These are phyloP conservation scores for Aspergillus felis DNA, from an alignment of 2,329 filamentous ascomycete genomes.

Conservation along the genomic window DNA sequence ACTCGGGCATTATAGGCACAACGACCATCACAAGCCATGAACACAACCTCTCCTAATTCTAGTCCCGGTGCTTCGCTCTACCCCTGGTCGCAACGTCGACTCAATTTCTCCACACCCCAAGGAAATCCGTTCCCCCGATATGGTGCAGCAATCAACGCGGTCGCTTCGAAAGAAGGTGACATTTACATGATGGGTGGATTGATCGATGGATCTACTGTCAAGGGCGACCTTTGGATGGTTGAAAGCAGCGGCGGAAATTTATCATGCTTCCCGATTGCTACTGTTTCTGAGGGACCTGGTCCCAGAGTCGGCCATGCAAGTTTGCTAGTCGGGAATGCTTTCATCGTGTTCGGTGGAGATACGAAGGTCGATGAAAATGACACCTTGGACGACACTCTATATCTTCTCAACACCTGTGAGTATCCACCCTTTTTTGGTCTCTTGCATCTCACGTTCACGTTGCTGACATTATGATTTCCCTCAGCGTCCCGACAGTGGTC, in stretches of 20 bases:
- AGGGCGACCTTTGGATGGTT: constrained; percentile 96
- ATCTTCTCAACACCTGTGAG: constrained; percentile 96
- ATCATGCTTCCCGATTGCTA: constrained; percentile 86
- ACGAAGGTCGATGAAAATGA: constrained; percentile 95
- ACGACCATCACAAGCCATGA: constrained; percentile 51
- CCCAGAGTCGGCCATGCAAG: constrained; percentile 92
- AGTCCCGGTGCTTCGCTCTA: constrained; percentile 78
- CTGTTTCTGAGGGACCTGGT: constrained; percentile 88
- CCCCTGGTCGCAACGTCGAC: constrained; percentile 86
- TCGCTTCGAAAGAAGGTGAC: constrained; percentile 92
- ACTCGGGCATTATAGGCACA: constrained; percentile 19
- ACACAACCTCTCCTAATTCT: constrained; percentile 44
- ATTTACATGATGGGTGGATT: constrained; percentile 97
- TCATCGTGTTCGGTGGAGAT: constrained; percentile 97
- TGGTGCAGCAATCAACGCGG: constrained; percentile 89
- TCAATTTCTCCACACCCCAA: constrained; percentile 79
- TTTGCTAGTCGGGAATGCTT: constrained; percentile 93
- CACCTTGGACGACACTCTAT: constrained; percentile 88
- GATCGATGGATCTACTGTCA: constrained; percentile 91
- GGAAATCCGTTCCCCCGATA: constrained; percentile 92
- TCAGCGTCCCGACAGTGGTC: constrained; percentile 97
- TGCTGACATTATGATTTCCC: neutral
- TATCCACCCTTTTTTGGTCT: constrained; percentile 20
- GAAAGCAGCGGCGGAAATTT: constrained; percentile 79
- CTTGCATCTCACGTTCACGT: constrained; percentile 3